Conservation (phyloP, 345 rosid genomes). For the Luvunga scandens region DNA sequence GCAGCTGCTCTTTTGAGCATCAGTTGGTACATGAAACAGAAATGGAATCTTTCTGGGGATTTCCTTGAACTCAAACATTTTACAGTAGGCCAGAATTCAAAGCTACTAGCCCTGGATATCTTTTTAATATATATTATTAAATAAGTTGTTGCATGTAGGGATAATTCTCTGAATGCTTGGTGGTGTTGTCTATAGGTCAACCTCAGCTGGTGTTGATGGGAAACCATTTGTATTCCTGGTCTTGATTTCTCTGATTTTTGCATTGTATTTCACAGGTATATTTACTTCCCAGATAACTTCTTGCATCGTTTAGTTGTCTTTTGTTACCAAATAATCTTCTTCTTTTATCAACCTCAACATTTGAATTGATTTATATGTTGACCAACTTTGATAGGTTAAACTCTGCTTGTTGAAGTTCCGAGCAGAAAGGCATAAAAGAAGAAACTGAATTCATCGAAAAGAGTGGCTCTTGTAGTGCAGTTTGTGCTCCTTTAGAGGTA, state of each 20-base stretch:
- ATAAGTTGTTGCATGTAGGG: not conserved
- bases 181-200: conserved; percentile 39
- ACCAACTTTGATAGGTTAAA: conserved; percentile 9
- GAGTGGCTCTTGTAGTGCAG: not conserved
- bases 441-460: conserved; percentile 2
- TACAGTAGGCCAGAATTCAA: not conserved
- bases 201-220: conserved; percentile 38
- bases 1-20: not conserved
- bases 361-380: not conserved
- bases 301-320: not conserved
- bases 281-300: conserved; percentile 4
- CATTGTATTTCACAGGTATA: conserved; percentile 36
- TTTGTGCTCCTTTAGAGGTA: not conserved
- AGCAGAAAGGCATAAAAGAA: conserved; percentile 7
- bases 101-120: not conserved
- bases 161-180: not conserved
- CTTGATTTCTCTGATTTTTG: conserved; percentile 20
- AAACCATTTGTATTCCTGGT: conserved; percentile 33
- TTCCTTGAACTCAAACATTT: not conserved
- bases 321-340: not conserved
- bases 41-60: not conserved
- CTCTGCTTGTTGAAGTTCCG: not conserved
- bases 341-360: not conserved
- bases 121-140: not conserved
- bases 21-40: not conserved